Evolutionary conservation across 2,329 filamentous ascomycete genomes (phyloP).

Genomic region (Hymenoscyphus scutula): DNA sequence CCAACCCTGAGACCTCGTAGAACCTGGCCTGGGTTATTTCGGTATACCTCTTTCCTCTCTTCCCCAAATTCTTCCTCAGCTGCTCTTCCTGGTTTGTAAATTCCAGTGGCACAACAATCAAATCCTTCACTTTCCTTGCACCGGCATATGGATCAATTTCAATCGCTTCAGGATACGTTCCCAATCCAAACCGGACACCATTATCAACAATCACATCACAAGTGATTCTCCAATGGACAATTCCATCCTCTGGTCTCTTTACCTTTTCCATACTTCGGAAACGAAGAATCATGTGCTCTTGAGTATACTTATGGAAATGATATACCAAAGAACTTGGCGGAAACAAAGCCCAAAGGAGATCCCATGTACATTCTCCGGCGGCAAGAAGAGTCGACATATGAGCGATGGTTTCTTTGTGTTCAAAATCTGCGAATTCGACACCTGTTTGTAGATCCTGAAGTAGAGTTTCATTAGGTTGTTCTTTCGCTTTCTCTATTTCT

Average conservation of each 20-base stretch:
- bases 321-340: slow-evolving; percentile 5
- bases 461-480: neutral
- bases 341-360: slow-evolving; percentile 5
- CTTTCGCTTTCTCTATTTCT: neutral
- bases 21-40: neutral
- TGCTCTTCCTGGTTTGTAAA: neutral
- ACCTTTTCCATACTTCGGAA: neutral
- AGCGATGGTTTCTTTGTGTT: neutral
- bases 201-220: slow-evolving; percentile 6
- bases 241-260: neutral
- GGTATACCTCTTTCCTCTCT: neutral
- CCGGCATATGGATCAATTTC: neutral
- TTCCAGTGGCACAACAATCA: neutral
- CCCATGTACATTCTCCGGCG: slow-evolving; percentile 2
- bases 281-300: neutral
- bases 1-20: neutral
- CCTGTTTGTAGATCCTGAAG: neutral
- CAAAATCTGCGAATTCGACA: neutral
- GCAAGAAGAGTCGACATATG: neutral
- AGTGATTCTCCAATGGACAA: neutral
- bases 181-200: neutral
- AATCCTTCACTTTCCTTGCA: slow-evolving; percentile 3
- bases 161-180: neutral
- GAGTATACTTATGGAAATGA: slow-evolving; percentile 4
- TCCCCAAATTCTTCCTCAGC: neutral